phyloP scores from a whole-genome alignment of 2,329 filamentous ascomycete species.

The Microsporum canis region DNA sequence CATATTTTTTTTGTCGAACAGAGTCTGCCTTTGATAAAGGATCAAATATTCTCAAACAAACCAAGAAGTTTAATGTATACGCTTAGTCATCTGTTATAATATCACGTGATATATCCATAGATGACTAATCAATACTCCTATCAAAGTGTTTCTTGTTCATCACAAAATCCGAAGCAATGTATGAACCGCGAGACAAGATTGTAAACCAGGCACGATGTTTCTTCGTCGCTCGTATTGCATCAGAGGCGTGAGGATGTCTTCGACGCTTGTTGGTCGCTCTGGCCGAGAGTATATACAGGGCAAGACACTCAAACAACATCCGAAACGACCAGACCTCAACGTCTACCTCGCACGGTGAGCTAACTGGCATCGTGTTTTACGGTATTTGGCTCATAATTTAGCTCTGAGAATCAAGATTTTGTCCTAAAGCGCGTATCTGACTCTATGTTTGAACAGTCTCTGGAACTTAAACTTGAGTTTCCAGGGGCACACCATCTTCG shows the following conservation, averaged over 20 bases:
- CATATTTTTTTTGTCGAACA: neutral
- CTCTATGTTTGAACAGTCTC: neutral
- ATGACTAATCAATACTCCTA: too few relatives aligned
- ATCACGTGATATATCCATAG: too few relatives aligned
- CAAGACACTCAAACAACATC: neutral
- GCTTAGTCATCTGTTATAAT: too few relatives aligned
- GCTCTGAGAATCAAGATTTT: neutral
- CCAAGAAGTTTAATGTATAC: too few relatives aligned
- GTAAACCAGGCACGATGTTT: too few relatives aligned
- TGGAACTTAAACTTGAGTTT: neutral
- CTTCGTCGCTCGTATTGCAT: neutral
- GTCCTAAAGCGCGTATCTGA: neutral
- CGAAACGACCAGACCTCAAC: neutral
- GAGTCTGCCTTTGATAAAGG: too few relatives aligned
- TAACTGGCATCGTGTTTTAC: neutral
- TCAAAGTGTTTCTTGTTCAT: too few relatives aligned
- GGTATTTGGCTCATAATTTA: neutral
- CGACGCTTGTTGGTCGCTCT: neutral
- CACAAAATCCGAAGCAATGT: too few relatives aligned
- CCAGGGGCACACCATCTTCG: neutral
- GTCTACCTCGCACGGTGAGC: neutral
- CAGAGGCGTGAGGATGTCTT: neutral
- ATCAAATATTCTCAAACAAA: too few relatives aligned
- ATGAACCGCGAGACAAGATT: too few relatives aligned
- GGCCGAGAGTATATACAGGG: neutral